phyloP scores from a whole-genome alignment of 768 basidiomycete genomes.

The Tricholoma flavovirens region DNA sequence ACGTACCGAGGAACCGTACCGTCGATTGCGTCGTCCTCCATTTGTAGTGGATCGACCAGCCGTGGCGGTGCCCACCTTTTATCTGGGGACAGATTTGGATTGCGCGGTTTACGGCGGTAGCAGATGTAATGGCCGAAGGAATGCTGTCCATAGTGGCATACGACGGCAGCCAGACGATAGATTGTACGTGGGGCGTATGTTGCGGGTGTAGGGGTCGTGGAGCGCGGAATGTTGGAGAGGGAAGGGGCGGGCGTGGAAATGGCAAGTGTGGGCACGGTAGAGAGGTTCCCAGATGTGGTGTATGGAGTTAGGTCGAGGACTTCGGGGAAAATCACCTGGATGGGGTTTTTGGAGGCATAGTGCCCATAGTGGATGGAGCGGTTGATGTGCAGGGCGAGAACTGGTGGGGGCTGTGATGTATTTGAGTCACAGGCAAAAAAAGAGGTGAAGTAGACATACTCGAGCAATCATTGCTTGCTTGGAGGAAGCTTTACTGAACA shows the following conservation, averaged over 20 bases:
- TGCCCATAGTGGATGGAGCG: constrained; percentile 75
- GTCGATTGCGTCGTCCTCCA: constrained; percentile 20
- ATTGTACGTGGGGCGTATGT: constrained; percentile 58
- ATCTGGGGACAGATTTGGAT: constrained; percentile 29
- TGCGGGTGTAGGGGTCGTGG: constrained; percentile 52
- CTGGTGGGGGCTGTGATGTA: constrained; percentile 65
- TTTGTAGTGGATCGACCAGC: constrained; percentile 25
- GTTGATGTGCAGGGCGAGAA: constrained; percentile 87
- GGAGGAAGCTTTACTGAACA: constrained; percentile 67
- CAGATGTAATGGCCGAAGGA: constrained; percentile 94
- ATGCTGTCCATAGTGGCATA: constrained; percentile 91
- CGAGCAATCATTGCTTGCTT: constrained; percentile 92
- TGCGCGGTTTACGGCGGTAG: constrained; percentile 76
- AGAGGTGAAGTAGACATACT: constrained; percentile 37
- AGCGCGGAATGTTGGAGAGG: constrained; percentile 27
- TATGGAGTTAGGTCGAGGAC: constrained; percentile 85
- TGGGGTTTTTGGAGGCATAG: constrained; percentile 82
- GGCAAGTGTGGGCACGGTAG: constrained; percentile 59
- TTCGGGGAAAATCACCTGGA: constrained; percentile 78
- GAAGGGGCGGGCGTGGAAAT: constrained; percentile 60
- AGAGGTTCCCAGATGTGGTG: constrained; percentile 76
- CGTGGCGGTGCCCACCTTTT: constrained; percentile 33
- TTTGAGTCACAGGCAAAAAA: neutral
- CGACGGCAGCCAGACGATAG: constrained; percentile 80
- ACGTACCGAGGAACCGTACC: constrained; percentile 35